These are phyloP conservation scores for Solanum tarijense DNA, from an alignment of 257 asterid species.

Conservation along the genomic window DNA sequence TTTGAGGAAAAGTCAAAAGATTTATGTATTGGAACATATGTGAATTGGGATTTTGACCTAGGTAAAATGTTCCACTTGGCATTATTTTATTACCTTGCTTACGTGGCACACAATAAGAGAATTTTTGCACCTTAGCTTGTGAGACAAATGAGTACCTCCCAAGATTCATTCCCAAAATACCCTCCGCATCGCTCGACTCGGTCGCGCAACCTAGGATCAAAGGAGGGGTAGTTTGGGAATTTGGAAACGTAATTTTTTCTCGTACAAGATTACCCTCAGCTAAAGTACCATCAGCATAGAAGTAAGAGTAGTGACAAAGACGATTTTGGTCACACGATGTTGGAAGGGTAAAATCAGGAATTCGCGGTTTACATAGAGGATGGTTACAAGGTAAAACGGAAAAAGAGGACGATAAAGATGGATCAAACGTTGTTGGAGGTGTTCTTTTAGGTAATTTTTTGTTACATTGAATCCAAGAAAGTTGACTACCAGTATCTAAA, in stretches of 20 bases:
- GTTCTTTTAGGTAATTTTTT: conserved; percentile 19
- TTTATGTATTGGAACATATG: conserved; percentile 23
- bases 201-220: conserved; percentile 60
- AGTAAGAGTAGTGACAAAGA: conserved; percentile 69
- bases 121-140: conserved; percentile 49
- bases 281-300: conserved; percentile 77
- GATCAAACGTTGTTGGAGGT: conserved; percentile 54
- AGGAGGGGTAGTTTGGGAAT: conserved; percentile 63
- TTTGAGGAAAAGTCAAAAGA: conserved; percentile 40
- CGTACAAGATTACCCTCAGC: conserved; percentile 85
- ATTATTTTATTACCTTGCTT: conserved; percentile 15
- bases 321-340: conserved; percentile 71
- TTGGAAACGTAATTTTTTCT: conserved; percentile 49
- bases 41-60: conserved; percentile 66
- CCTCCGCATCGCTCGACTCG: conserved; percentile 54
- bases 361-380: conserved; percentile 64
- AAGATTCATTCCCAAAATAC: conserved; percentile 81
- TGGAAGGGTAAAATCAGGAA: conserved; percentile 83
- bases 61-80: conserved; percentile 54
- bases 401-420: conserved; percentile 72
- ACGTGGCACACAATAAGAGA: conserved; percentile 77
- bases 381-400: conserved; percentile 60
- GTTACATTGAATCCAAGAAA: conserved; percentile 82
- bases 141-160: conserved; percentile 68
- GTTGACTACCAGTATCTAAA: conserved; percentile 90